Evolutionary conservation across 345 rosid species (phyloP).

Genomic region (Dipteronia sinensis): DNA sequence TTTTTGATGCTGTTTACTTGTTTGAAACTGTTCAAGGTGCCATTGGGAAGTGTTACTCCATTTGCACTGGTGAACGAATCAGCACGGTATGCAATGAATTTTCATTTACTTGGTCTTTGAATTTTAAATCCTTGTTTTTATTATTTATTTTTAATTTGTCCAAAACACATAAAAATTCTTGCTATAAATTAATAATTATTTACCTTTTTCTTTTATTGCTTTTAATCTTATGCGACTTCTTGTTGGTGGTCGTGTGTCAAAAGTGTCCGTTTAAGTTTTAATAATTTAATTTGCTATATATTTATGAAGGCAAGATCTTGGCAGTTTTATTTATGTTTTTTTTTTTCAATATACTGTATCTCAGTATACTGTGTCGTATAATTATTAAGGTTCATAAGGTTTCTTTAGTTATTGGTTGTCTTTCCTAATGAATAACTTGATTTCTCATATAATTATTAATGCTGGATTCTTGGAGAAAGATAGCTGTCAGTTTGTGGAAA

Average conservation of each 20-base stretch:
- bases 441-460: neutral
- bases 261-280: neutral
- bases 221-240: slow-evolving; percentile 3
- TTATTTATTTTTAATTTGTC: neutral
- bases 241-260: neutral
- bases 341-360: neutral
- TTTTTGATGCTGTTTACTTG: slow-evolving; percentile 9
- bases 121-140: neutral
- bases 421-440: neutral
- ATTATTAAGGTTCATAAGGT: neutral
- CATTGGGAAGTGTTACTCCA: slow-evolving; percentile 88
- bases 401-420: neutral
- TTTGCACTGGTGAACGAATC: slow-evolving; percentile 80
- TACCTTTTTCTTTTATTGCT: neutral
- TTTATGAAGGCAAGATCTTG: neutral
- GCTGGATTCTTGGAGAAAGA: neutral
- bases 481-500: neutral
- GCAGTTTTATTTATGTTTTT: neutral
- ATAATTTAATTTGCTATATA: neutral
- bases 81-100: slow-evolving; percentile 56
- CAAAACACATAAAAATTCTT: neutral
- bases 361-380: neutral
- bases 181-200: neutral
- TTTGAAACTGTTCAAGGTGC: slow-evolving; percentile 48
- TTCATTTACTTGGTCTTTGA: neutral